Percentiles rank a stretch among this genome's conserved stretches.
phyloP scores from a whole-genome alignment of 768 basidiomycete genomes.

The Kwoniella mangroviensis region DNA sequence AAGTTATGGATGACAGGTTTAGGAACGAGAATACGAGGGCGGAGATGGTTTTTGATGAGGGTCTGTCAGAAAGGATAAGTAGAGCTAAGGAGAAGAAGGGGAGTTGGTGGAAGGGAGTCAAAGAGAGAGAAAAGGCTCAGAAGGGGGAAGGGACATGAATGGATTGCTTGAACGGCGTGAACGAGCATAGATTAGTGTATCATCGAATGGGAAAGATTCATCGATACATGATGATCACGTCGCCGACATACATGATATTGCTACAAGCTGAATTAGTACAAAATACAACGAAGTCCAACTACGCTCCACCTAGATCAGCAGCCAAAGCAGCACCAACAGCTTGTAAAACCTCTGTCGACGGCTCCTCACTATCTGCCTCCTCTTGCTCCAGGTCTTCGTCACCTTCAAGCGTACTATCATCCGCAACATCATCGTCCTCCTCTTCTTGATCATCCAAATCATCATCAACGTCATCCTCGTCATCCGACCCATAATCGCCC shows the following conservation, averaged over 20 bases:
- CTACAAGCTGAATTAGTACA: not conserved
- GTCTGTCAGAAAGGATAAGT: constrained; percentile 23
- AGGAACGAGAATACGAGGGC: constrained; percentile 25
- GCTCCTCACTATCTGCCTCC: constrained; percentile 9
- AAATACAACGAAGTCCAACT: not conserved
- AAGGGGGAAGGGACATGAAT: not conserved
- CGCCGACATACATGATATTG: not conserved
- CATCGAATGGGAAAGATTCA: not conserved
- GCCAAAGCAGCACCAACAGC: constrained; percentile 24
- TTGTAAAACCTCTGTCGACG: constrained; percentile 15
- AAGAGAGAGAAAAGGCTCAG: constrained; percentile 17
- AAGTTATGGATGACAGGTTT: constrained; percentile 25
- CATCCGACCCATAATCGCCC: constrained; percentile 47
- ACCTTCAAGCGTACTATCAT: constrained; percentile 2
- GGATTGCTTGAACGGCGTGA: not conserved
- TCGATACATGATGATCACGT: not conserved
- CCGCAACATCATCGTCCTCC: constrained; percentile 3
- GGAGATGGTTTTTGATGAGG: constrained; percentile 21
- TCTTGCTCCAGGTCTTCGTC: constrained; percentile 10
- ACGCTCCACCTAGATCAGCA: constrained; percentile 28
- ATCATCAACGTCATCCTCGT: constrained; percentile 59
- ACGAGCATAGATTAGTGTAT: not conserved
- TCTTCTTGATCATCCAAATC: constrained; percentile 54
- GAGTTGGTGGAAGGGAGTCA: constrained; percentile 9
- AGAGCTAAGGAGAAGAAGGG: constrained; percentile 25